phyloP scores from a whole-genome alignment of 768 basidiomycete genomes.

The Terana coerulea region DNA sequence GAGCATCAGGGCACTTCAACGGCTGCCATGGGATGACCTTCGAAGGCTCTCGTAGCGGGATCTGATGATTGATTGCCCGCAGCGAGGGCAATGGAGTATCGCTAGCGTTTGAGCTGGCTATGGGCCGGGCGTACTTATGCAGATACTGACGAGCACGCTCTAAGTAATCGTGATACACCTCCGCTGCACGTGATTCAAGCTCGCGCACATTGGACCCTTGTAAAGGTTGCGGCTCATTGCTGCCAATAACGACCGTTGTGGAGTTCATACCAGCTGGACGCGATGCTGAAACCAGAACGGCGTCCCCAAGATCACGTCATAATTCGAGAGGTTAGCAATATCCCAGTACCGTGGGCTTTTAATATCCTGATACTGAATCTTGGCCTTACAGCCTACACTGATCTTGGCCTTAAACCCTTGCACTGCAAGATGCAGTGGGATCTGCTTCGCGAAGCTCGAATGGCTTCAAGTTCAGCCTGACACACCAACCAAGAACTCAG shows the following conservation, averaged over 20 bases:
- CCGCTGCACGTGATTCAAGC: conserved; percentile 16
- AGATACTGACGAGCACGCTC: conserved; percentile 13
- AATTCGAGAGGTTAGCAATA: conserved; percentile 23
- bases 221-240: conserved; percentile 7
- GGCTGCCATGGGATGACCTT: conserved; percentile 1
- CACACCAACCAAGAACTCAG: conserved; percentile 33
- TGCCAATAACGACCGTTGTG: conserved; percentile 16
- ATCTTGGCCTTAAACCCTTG: conserved; percentile 39
- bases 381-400: conserved; percentile 21
- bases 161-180: conserved; percentile 12
- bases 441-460: conserved; percentile 26
- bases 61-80: conserved; percentile 8
- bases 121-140: conserved; percentile 10
- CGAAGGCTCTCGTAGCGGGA: conserved; percentile 3
- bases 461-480: conserved; percentile 29
- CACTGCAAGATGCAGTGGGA: conserved; percentile 36
- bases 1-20: conserved; percentile 31
- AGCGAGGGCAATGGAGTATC: conserved; percentile 9
- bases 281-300: conserved; percentile 29
- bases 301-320: conserved; percentile 30
- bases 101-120: conserved; percentile 7
- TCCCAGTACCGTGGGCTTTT: conserved; percentile 24
- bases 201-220: conserved; percentile 10
- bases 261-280: conserved; percentile 20
- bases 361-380: conserved; percentile 33